Evolutionary conservation across 768 basidiomycete genomes (phyloP), one percentile per base, ranked within the genome.

Genomic region (Coprinellus micaceus): DNA sequence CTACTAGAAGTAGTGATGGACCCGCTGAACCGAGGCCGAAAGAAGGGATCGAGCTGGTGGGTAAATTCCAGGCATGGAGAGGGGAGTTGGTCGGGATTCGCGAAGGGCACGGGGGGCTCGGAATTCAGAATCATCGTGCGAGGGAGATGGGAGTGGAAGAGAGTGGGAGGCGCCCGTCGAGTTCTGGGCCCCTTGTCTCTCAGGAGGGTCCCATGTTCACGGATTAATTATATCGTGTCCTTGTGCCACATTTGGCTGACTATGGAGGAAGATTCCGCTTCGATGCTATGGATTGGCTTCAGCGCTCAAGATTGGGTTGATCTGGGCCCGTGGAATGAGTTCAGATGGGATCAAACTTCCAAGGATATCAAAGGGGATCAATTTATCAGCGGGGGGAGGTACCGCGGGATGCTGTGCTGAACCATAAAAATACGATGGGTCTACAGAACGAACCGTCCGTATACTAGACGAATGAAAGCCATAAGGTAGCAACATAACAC

Each of bases 61-160:
- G 64, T 11, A 80, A 77, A 56, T 76, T 80, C 56, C 64, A 63
- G 51, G 63, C 58, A 0, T 82, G 80, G 78, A 71, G 73, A 58
- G 63, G 70, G 24, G 78, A 79, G 53, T 56, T 80, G 24, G 61
- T 67, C 36, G 64, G 52, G 11, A 63, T 81, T 6, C 69, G 72
- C 21, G 65, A 58, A 6, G 66, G 64, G 33, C 33, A 33, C 13
- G 33, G 33, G 13, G n/a, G n/a, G n/a, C n/a, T n/a, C n/a, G n/a
- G n/a, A n/a, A n/a, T n/a, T n/a, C n/a, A n/a, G n/a, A n/a, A n/a
- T n/a, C n/a, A n/a, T n/a, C n/a, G n/a, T n/a, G n/a, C n/a, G n/a
- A n/a, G n/a, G n/a, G n/a, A n/a, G n/a, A n/a, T 33, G 33, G 13
- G 13, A 33, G 13, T 2, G 57, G 61, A 12, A 49, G 57, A 30